Evolutionary conservation across 1,284 basidiomycete genomes (phyloP).

Genomic region (Lignosus rhinocerotis): DNA sequence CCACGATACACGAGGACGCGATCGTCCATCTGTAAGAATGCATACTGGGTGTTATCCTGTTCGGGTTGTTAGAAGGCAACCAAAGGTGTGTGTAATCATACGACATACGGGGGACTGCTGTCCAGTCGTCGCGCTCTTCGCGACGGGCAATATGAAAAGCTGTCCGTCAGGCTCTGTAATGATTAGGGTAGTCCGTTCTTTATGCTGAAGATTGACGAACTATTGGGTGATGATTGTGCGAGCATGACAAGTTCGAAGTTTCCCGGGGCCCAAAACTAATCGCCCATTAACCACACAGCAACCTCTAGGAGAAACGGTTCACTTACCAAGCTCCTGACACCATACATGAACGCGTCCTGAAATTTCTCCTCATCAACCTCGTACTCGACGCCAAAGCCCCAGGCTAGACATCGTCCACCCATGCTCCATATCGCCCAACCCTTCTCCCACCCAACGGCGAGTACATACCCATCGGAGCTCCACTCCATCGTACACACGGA

Average conservation of each 20-base stretch:
- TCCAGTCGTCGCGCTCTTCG: slow-evolving; percentile 90
- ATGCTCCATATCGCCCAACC: slow-evolving; percentile 95
- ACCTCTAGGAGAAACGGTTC: background rate
- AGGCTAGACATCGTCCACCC: slow-evolving; percentile 83
- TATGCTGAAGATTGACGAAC: slow-evolving; percentile 38
- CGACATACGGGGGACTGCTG: slow-evolving; percentile 83
- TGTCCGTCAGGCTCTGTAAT: slow-evolving; percentile 60
- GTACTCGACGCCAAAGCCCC: slow-evolving; percentile 72
- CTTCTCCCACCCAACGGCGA: slow-evolving; percentile 92
- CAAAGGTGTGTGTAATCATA: background rate
- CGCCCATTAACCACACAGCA: background rate
- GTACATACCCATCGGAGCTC: slow-evolving; percentile 93
- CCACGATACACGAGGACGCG: slow-evolving; percentile 94
- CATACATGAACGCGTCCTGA: slow-evolving; percentile 86
- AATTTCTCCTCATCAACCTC: slow-evolving; percentile 62
- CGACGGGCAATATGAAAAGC: slow-evolving; percentile 87
- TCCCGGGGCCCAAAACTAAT: slow-evolving; percentile 87
- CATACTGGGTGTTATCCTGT: slow-evolving; percentile 91
- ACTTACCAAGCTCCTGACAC: slow-evolving; percentile 64
- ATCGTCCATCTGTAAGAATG: slow-evolving; percentile 95
- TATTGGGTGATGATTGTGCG: slow-evolving; percentile 47
- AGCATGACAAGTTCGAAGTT: slow-evolving; percentile 86
- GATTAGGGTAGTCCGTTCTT: background rate
- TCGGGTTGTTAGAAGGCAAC: background rate
- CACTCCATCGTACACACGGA: slow-evolving; percentile 80